Base-by-base conservation (phyloP, 2,329 filamentous ascomycete species). In the Ceratocystis harringtonii region DNA sequence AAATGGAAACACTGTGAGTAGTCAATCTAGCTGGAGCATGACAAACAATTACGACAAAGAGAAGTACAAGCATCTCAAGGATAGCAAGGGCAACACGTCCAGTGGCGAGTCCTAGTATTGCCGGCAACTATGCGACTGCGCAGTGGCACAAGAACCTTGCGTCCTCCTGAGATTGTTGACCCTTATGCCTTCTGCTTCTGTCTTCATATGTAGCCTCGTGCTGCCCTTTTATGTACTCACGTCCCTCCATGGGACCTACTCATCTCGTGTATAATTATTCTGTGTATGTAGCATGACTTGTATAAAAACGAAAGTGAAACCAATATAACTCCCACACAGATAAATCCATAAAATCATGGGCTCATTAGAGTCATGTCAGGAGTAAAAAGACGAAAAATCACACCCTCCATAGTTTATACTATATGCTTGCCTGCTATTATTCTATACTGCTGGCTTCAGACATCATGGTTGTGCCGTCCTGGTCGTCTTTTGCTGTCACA, bases 1-100 rank as follows among this genome's bases (percentile, higher is more conserved):
- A 22, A 70, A 78, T 6, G 79, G 78, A 57, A 73, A 74, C 12
- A 74, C 78, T 65, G 71, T 79, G 17, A 72, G 75, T 43, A 73
- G 71, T 5, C 71, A 75, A 68, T 77, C 75, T 17, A 48, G 44
- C 12, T 67, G 66, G 66, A 65, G 52, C n/a, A 52, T 67, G 30
- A 67, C 66, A 3, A 67, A 65, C 30, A 63, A 67, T 22, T 67
- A 67, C 25, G 66, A 67, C 63, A 63, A 65, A 50, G 63, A 67
- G 61, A 65, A 65, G 52, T 67, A 65, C 63, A 67, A 67, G 30
- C 60, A 67, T 15, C 45, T 67, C 2, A 57, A 61, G 8, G 43
- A 65, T 15, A 55, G 36, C 10, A 62, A 67, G 22, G 22, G 22
- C 3, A 36, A 10, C 55, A 4, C 55, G 25, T 22, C 55, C 2